Evolutionary conservation across 2,329 filamentous ascomycete genomes (phyloP).

Genomic region (Alternaria tenuissima): DNA sequence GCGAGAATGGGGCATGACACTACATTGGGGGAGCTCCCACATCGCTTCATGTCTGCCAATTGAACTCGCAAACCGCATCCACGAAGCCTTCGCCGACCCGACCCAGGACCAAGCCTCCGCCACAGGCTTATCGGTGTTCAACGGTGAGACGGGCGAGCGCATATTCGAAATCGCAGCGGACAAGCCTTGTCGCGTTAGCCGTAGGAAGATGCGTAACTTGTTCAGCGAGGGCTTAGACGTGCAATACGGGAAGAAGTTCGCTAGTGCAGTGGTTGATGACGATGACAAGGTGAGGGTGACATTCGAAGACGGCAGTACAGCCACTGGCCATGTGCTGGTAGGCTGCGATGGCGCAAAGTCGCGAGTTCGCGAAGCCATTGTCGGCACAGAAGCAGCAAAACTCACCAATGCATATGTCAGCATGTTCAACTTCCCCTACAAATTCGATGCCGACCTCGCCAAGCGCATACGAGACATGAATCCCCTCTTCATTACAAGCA

Average conservation of each 20-base stretch:
- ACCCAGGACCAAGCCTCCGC: constrained; percentile 22
- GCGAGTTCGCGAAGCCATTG: constrained; percentile 24
- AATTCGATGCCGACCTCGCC: background rate
- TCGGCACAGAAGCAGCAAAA: constrained; percentile 24
- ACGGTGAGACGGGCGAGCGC: constrained; percentile 36
- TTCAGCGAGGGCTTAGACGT: constrained; percentile 33
- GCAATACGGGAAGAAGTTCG: constrained; percentile 30
- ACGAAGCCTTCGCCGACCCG: constrained; percentile 37
- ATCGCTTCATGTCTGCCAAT: constrained; percentile 29
- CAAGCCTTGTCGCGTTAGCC: constrained; percentile 27
- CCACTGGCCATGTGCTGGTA: constrained; percentile 28
- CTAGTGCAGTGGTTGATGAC: constrained; percentile 14
- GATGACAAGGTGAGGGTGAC: constrained; percentile 25
- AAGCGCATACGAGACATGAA: constrained; percentile 10
- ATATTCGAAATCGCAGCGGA: constrained; percentile 34
- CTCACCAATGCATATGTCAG: constrained; percentile 29
- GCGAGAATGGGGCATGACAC: constrained; percentile 40
- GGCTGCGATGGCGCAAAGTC: constrained; percentile 34
- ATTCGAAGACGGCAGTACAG: constrained; percentile 31
- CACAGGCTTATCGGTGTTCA: constrained; percentile 33
- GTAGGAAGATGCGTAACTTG: constrained; percentile 34
- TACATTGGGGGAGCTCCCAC: constrained; percentile 33
- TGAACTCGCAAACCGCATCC: constrained; percentile 25
- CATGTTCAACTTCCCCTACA: constrained; percentile 35
- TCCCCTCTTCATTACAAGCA: background rate